Evolutionary conservation across 2,329 filamentous ascomycete genomes (phyloP).

Genomic region (Nothophoma quercina): DNA sequence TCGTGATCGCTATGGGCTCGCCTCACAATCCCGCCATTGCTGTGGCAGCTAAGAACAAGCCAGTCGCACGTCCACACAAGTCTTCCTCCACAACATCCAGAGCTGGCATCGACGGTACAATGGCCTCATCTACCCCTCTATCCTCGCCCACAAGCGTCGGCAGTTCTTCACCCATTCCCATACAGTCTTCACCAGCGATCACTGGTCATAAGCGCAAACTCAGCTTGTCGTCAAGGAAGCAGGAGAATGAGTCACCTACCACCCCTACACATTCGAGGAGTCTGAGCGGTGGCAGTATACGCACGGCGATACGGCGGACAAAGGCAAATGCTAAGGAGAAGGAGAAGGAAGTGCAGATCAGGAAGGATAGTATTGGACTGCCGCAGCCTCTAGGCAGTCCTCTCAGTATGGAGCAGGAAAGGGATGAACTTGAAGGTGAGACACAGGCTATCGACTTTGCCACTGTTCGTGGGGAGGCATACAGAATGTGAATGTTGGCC

Average conservation of each 20-base stretch:
- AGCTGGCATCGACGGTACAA: conserved; percentile 41
- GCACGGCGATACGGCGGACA: conserved; percentile 31
- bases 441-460: too few relatives aligned
- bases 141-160: conserved; percentile 23
- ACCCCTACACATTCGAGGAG: conserved; percentile 32
- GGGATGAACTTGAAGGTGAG: too few relatives aligned
- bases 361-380: conserved; percentile 38
- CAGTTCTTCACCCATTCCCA: not conserved
- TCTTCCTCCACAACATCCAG: conserved; percentile 23
- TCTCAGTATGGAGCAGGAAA: too few relatives aligned
- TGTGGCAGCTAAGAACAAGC: conserved; percentile 23
- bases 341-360: conserved; percentile 23
- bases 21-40: conserved; percentile 41
- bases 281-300: conserved; percentile 34
- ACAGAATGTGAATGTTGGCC: too few relatives aligned
- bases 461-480: too few relatives aligned
- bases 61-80: conserved; percentile 27
- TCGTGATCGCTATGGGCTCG: conserved; percentile 41
- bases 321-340: conserved; percentile 24
- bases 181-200: not conserved
- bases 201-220: conserved; percentile 11
- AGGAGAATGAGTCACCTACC: conserved; percentile 11
- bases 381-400: conserved; percentile 33
- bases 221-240: conserved; percentile 15
- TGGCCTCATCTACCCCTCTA: conserved; percentile 37